Evolutionary conservation across 768 basidiomycete genomes (phyloP), one percentile per base, ranked within the genome.

Genomic region (Lactarius tabidus): DNA sequence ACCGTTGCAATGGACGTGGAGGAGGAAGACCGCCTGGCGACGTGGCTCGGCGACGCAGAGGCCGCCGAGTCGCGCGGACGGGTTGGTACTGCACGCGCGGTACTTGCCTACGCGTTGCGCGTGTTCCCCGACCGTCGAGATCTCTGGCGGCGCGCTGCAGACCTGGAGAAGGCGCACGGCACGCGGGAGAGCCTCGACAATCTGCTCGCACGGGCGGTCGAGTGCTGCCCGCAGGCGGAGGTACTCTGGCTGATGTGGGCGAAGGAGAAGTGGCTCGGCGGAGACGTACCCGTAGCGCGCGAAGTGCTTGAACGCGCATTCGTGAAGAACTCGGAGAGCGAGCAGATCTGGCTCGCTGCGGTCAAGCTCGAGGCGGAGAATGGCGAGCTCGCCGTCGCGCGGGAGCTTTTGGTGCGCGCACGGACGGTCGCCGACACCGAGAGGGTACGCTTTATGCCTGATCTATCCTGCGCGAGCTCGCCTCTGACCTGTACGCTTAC

Each of bases 191-290:
- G 89, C 48, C 81, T 97, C 33, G 88, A 95, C 72, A 87, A 87
- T 1, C 85, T 98, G 4, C 84, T 98, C 51, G 81, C 80, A 52
- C 84, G 89, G 35, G 95, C 96, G 0, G 93, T 95, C 31, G 82
- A 90, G 62, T 88, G 94, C 72, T 96, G 94, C 33, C 33, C 96
- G 0, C 93, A 95, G 70, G 95, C 95, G 1, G 97, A 98, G 75
- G 91, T 94, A 0, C 79, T 99, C 6, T 98, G 97, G 97, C 82
- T 99, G 36, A 98, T 98, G 95, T 85, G 89, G 58, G 97, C 96
- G 3, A 99, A 99, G 77, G 96, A 98, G 79, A 92, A 93, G 74
- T 99, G 96, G 96, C 73, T 93, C 20, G 79, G 82, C 15, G 92
- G 91, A 9, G 92, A 98, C 71, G 92, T 98, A 17, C 85, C 88